Conservation (phyloP, 202 grass and related monocot genomes). For the Schoenoplectus triqueter region DNA sequence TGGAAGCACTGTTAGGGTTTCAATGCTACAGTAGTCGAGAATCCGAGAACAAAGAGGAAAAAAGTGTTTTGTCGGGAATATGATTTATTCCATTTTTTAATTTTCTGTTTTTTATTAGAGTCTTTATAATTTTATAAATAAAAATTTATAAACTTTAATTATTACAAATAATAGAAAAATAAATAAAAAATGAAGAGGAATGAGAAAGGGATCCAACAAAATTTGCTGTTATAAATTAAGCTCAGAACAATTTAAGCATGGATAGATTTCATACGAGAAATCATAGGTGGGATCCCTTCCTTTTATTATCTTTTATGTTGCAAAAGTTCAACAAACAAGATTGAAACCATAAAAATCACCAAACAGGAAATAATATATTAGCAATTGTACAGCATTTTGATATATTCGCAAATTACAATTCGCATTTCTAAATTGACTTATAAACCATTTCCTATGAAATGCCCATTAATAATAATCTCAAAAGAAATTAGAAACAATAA, state of each 20-base stretch:
- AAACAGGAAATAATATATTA: not conserved
- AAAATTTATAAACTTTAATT: no score
- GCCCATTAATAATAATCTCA: not conserved
- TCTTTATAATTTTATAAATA: no score
- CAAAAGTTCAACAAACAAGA: not conserved
- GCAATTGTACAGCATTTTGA: not conserved
- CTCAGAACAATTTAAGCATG: not conserved
- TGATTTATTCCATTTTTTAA: no score
- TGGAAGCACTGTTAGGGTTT: no score
- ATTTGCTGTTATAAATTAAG: not conserved
- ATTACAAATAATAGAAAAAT: no score
- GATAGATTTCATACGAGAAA: conserved; percentile 47
- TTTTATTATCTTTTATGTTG: conserved; percentile 67
- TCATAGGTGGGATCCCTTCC: conserved; percentile 92
- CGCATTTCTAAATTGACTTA: not conserved
- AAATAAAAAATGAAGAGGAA: no score
- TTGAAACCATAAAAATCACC: not conserved
- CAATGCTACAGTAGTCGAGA: no score
- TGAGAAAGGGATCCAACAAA: not conserved
- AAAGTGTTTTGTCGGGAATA: no score
- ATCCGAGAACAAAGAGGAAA: no score
- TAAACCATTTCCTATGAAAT: not conserved
- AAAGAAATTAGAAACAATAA: conserved; percentile 16
- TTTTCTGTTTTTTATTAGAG: no score
- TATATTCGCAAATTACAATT: not conserved